A percentile compares a stretch with the other conserved stretches of the same genome.
These are phyloP conservation scores for Luzula sylvatica DNA, from an alignment of 176 grass and related monocot genomes.

Conservation along the genomic window DNA sequence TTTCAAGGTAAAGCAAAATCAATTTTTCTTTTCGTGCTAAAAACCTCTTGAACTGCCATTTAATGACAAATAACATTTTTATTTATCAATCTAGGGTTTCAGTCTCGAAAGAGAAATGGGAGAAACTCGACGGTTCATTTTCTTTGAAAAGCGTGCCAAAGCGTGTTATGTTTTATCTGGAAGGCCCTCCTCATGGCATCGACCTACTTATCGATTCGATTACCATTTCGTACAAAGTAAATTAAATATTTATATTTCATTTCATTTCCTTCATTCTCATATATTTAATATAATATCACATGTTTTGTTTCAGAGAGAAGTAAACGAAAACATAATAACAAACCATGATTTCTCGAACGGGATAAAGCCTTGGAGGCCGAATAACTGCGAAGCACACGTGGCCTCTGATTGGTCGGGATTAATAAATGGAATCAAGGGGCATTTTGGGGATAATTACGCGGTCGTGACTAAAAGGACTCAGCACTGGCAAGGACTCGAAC, in stretches of 20 bases:
- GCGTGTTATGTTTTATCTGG: constrained; percentile 70
- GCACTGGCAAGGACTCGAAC: constrained; percentile 75
- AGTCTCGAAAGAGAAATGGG: constrained; percentile 47
- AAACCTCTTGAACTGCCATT: too few relatives aligned
- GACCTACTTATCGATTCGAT: constrained; percentile 80
- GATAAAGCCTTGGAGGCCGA: constrained; percentile 54
- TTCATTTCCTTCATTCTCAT: background rate
- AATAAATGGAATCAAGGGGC: constrained; percentile 57
- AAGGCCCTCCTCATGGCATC: constrained; percentile 68
- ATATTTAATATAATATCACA: constrained; percentile 2
- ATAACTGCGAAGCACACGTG: constrained; percentile 64
- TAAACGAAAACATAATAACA: constrained; percentile 44
- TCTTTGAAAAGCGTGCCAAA: constrained; percentile 61
- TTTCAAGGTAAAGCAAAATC: constrained; percentile 45
- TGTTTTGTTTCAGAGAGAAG: constrained; percentile 37
- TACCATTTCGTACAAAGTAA: constrained; percentile 30
- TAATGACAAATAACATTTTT: too few relatives aligned
- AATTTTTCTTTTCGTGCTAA: constrained; percentile 9
- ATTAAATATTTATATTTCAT: background rate
- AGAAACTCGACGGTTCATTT: constrained; percentile 90
- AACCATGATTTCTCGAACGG: constrained; percentile 66
- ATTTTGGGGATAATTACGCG: constrained; percentile 71
- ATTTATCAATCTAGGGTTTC: constrained; percentile 32
- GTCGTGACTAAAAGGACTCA: constrained; percentile 73
- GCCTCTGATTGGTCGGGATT: constrained; percentile 82